Evolutionary conservation across 2,329 filamentous ascomycete genomes (phyloP).

Genomic region (Cladosporium sp.): DNA sequence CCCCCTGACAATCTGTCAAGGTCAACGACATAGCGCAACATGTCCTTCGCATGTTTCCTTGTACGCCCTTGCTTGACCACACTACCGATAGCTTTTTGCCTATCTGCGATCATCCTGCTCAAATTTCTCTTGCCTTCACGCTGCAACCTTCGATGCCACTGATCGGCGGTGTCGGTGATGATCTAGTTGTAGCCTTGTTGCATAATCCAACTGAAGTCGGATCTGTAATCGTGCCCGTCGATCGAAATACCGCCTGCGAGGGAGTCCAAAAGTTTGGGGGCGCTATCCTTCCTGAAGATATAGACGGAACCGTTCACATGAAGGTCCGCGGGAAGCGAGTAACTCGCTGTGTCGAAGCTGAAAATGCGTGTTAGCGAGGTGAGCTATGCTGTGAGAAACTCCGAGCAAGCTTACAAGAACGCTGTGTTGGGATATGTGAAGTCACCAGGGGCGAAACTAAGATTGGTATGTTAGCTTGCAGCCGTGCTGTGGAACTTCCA

Average conservation of each 20-base stretch:
- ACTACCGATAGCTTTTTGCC: background rate
- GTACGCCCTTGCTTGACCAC: conserved; percentile 4
- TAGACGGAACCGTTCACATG: conserved; percentile 20
- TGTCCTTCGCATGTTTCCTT: background rate
- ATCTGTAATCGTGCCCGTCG: conserved; percentile 25
- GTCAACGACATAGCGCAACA: background rate
- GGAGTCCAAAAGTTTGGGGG: conserved; percentile 20
- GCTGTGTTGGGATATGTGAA: conserved; percentile 21
- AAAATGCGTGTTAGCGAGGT: background rate
- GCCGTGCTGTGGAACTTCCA: background rate
- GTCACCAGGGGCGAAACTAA: conserved; percentile 21
- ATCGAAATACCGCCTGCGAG: conserved; percentile 16
- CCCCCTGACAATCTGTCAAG: background rate
- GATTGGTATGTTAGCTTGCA: background rate
- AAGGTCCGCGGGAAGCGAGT: conserved; percentile 21
- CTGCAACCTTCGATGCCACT: conserved; percentile 23
- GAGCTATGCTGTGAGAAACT: background rate
- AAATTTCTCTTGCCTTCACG: conserved; percentile 24
- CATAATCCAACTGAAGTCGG: conserved; percentile 25
- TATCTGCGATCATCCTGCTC: conserved; percentile 23
- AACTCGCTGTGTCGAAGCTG: conserved; percentile 23
- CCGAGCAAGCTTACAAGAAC: conserved; percentile 1
- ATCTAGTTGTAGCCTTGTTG: conserved; percentile 25
- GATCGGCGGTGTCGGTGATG: conserved; percentile 26
- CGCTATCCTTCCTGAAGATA: conserved; percentile 18